These are phyloP conservation scores for Aegilops bicornis DNA, from an alignment of 176 grass and related monocot species.

Conservation along the genomic window DNA sequence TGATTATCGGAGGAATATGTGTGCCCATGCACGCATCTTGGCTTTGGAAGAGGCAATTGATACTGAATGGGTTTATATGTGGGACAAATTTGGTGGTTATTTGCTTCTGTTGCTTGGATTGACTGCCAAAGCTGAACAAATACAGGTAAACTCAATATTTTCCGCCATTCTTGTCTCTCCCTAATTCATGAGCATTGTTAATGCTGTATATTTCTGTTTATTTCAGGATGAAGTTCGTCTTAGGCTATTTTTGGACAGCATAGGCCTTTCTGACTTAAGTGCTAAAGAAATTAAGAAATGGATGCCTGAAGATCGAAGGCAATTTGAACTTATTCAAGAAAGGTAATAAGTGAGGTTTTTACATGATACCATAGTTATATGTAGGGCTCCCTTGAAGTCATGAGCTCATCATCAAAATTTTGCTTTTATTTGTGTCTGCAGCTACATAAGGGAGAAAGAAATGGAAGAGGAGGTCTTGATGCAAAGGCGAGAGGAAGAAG, in stretches of 20 bases:
- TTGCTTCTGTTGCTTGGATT: slow-evolving; percentile 98
- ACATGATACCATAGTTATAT: not conserved
- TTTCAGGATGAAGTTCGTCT: slow-evolving; percentile 98
- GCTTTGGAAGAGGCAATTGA: slow-evolving; percentile 99
- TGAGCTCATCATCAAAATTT: not conserved
- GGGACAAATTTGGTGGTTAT: slow-evolving; percentile 99
- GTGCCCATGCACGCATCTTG: slow-evolving; percentile 97
- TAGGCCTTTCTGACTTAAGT: slow-evolving; percentile 96
- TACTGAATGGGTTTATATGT: slow-evolving; percentile 99
- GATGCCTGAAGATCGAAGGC: slow-evolving; percentile 95
- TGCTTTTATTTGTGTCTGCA: slow-evolving; percentile 41
- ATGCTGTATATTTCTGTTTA: slow-evolving; percentile 25
- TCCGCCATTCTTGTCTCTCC: slow-evolving; percentile 13
- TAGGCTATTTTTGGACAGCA: slow-evolving; percentile 97
- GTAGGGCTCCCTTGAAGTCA: not conserved
- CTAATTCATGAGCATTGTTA: slow-evolving; percentile 14
- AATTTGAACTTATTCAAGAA: slow-evolving; percentile 98
- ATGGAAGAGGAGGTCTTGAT: slow-evolving; percentile 99
- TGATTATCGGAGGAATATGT: slow-evolving; percentile 93
- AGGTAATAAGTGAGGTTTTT: slow-evolving; percentile 51
- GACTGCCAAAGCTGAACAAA: slow-evolving; percentile 98
- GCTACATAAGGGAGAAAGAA: slow-evolving; percentile 98
- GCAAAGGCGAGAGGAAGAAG: slow-evolving; percentile 98
- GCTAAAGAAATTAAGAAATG: slow-evolving; percentile 99
- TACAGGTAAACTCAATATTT: slow-evolving; percentile 64